Percentiles rank a stretch among this genome's conserved stretches.
Conservation (phyloP, 179 eudicot species). For the Pouteria campechiana region DNA sequence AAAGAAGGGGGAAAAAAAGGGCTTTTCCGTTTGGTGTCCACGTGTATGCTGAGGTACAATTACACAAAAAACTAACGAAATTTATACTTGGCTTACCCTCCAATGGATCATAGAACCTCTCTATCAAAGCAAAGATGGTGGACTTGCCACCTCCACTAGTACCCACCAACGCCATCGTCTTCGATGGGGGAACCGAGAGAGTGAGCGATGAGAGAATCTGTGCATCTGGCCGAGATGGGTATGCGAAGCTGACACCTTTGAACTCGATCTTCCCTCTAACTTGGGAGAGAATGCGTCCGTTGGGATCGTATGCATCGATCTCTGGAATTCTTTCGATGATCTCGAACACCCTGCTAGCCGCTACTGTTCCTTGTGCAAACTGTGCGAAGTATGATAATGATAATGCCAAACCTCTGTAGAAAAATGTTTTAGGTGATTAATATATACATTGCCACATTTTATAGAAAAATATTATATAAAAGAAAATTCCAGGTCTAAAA, state of each 20-base stretch:
- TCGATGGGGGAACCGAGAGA: constrained; percentile 25
- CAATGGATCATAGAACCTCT: constrained; percentile 41
- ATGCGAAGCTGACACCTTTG: constrained; percentile 27
- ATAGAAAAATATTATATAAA: too few relatives aligned
- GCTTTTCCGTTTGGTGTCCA: too few relatives aligned
- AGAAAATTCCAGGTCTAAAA: too few relatives aligned
- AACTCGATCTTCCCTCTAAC: constrained; percentile 32
- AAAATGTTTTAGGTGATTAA: too few relatives aligned
- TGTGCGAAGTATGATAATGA: constrained; percentile 40
- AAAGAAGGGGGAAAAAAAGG: too few relatives aligned
- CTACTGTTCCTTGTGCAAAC: constrained; percentile 49
- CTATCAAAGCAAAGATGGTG: constrained; percentile 42
- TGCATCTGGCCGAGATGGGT: constrained; percentile 38
- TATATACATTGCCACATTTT: too few relatives aligned
- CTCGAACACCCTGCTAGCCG: constrained; percentile 40
- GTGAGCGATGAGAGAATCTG: constrained; percentile 27
- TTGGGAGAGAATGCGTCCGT: constrained; percentile 23
- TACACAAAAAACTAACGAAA: background rate
- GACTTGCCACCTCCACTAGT: constrained; percentile 46
- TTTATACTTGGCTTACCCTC: constrained; percentile 12
- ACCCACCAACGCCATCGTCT: constrained; percentile 37
- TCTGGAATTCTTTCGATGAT: constrained; percentile 34
- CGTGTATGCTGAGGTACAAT: too few relatives aligned
- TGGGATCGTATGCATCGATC: constrained; percentile 33
- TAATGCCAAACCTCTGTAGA: constrained; percentile 36